These are phyloP conservation scores for Ramicandelaber brevisporus DNA, from an alignment of 192 early-diverging fungal genomes.

Conservation along the genomic window DNA sequence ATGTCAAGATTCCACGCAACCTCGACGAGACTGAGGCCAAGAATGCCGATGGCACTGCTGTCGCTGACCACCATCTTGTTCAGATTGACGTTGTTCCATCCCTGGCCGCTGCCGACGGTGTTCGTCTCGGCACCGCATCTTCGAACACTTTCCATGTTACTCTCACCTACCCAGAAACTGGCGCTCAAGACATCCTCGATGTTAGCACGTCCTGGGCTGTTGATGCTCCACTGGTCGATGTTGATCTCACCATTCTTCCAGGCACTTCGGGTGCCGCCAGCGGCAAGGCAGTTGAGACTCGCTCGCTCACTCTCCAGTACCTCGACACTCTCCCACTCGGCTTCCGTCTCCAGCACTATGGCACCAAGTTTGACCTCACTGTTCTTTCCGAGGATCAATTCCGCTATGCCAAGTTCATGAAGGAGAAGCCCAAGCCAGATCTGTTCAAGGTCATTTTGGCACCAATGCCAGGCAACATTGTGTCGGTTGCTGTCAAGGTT, in stretches of 20 bases:
- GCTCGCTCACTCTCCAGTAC: conserved; percentile 47
- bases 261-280: conserved; percentile 6
- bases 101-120: conserved; percentile 4
- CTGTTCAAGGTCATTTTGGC: conserved; percentile 42
- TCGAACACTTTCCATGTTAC: conserved; percentile 7
- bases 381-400: conserved; percentile 33
- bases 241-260: neutral
- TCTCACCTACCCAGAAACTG: conserved; percentile 2
- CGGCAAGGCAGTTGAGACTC: too few relatives aligned
- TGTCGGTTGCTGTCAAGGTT: conserved; percentile 50
- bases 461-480: conserved; percentile 82
- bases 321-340: conserved; percentile 45
- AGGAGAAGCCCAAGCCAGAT: conserved; percentile 45
- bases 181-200: conserved; percentile 2
- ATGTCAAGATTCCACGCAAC: conserved; percentile 14
- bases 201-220: conserved; percentile 38
- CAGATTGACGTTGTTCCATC: conserved; percentile 4
- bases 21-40: conserved; percentile 11
- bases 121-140: neutral
- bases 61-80: conserved; percentile 7
- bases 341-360: conserved; percentile 53
- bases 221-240: conserved; percentile 42
- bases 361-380: conserved; percentile 58
- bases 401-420: conserved; percentile 39
- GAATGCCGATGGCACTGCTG: conserved; percentile 11